phyloP scores from a whole-genome alignment of 805 yeast species.

The Metschnikowia gruessii region DNA sequence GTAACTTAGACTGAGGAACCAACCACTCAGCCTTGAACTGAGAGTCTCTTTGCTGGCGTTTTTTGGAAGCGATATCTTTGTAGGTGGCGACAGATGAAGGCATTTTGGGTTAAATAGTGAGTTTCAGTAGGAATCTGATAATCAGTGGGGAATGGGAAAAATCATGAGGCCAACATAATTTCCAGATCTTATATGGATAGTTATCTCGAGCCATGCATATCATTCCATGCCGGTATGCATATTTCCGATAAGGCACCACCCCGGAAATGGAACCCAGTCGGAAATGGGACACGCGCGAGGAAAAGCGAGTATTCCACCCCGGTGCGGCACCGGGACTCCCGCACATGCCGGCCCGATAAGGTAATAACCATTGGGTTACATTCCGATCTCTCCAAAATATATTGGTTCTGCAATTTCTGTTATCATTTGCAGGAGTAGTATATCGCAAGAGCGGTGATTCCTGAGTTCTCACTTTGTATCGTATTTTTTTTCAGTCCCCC shows the following conservation, averaged over 20 bases:
- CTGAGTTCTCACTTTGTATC: too few species aligned
- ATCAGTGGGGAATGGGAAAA: background rate
- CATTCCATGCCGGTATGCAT: conserved; percentile 5
- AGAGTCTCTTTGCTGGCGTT: conserved; percentile 39
- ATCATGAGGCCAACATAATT: background rate
- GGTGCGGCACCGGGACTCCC: too few species aligned
- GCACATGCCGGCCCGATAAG: too few species aligned
- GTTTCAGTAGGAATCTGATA: background rate
- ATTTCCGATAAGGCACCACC: conserved; percentile 1
- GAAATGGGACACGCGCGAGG: too few species aligned
- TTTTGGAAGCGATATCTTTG: conserved; percentile 40
- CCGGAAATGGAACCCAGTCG: background rate
- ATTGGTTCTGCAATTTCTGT: too few species aligned
- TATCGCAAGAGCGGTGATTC: too few species aligned
- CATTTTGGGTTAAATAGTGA: too few species aligned
- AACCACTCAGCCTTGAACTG: conserved; percentile 48
- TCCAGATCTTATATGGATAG: background rate
- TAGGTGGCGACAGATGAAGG: conserved; percentile 19
- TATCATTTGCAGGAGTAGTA: too few species aligned
- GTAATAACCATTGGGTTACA: too few species aligned
- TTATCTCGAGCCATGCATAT: background rate
- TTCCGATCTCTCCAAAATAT: too few species aligned
- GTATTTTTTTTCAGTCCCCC: too few species aligned
- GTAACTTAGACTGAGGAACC: conserved; percentile 31
- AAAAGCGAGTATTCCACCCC: too few species aligned